Conservation (phyloP, 1,284 basidiomycete species). For the Pseudomicrostroma phylloplanum region DNA sequence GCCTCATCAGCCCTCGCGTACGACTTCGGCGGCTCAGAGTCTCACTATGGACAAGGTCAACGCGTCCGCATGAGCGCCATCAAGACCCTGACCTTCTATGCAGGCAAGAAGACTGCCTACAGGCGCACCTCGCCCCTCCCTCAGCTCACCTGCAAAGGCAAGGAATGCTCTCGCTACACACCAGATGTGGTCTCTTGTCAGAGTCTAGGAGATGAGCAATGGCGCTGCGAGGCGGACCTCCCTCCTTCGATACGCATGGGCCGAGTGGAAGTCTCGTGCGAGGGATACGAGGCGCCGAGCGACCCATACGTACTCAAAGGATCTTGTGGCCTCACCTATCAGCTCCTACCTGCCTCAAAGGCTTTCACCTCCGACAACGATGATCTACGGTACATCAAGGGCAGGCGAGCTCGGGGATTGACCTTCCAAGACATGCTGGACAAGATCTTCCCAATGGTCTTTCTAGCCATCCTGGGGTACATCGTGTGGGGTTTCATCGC, state of each 20-base stretch:
- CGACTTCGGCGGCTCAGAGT: background rate
- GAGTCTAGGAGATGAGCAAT: slow-evolving; percentile 62
- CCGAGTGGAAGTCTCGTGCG: slow-evolving; percentile 73
- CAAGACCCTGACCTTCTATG: slow-evolving; percentile 71
- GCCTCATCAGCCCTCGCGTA: background rate
- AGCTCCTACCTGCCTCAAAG: slow-evolving; percentile 19
- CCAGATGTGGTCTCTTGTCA: slow-evolving; percentile 81
- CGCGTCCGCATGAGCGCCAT: slow-evolving; percentile 52
- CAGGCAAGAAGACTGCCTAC: slow-evolving; percentile 61
- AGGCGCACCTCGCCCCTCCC: slow-evolving; percentile 65
- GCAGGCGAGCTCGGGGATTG: background rate
- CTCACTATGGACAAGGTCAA: background rate
- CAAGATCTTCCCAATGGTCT: background rate
- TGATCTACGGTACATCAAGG: background rate
- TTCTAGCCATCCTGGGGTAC: background rate
- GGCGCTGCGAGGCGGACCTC: slow-evolving; percentile 79
- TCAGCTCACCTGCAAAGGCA: slow-evolving; percentile 69
- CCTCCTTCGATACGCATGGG: slow-evolving; percentile 74
- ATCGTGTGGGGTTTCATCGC: background rate
- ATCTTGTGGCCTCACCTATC: slow-evolving; percentile 27
- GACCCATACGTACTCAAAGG: slow-evolving; percentile 72
- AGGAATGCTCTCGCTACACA: slow-evolving; percentile 62
- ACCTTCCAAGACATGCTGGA: background rate
- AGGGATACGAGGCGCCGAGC: slow-evolving; percentile 74
- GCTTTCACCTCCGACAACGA: background rate